Percentiles rank a stretch among this genome's conserved stretches.
Evolutionary conservation across 2,329 filamentous ascomycete species (phyloP).

Genomic region (Neopestalotiopsis clavispora): DNA sequence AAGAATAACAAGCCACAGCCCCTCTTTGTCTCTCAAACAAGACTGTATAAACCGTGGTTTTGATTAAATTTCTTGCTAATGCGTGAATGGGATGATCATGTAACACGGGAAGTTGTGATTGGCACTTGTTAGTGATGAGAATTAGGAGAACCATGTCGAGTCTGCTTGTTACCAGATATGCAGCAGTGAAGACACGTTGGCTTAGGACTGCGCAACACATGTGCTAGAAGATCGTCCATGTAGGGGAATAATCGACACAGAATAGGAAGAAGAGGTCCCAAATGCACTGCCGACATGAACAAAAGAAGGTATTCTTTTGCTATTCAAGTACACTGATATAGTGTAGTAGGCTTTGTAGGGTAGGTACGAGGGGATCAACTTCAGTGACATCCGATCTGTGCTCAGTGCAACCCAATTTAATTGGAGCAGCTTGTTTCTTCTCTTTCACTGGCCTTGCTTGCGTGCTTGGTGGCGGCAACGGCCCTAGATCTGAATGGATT

Average conservation of each 20-base stretch:
- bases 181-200: not conserved
- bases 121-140: not conserved
- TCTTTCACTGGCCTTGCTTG: not conserved
- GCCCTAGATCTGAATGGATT: not conserved
- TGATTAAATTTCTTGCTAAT: not conserved
- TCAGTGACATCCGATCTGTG: constrained; percentile 1
- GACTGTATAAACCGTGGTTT: not conserved
- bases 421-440: not conserved
- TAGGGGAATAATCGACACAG: too few species aligned
- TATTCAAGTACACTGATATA: not conserved
- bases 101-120: constrained; percentile 2
- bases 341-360: too few species aligned
- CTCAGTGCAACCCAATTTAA: not conserved
- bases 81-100: not conserved
- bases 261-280: too few species aligned
- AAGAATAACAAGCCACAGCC: not conserved
- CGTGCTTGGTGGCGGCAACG: not conserved
- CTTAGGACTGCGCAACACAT: not conserved
- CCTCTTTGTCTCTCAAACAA: not conserved
- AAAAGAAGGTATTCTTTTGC: not conserved
- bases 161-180: not conserved
- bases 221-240: not conserved
- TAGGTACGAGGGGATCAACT: not conserved
- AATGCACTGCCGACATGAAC: not conserved
- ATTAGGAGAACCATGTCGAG: not conserved